Base-by-base conservation (phyloP, 768 basidiomycete species). In the Amanita phalloides region DNA sequence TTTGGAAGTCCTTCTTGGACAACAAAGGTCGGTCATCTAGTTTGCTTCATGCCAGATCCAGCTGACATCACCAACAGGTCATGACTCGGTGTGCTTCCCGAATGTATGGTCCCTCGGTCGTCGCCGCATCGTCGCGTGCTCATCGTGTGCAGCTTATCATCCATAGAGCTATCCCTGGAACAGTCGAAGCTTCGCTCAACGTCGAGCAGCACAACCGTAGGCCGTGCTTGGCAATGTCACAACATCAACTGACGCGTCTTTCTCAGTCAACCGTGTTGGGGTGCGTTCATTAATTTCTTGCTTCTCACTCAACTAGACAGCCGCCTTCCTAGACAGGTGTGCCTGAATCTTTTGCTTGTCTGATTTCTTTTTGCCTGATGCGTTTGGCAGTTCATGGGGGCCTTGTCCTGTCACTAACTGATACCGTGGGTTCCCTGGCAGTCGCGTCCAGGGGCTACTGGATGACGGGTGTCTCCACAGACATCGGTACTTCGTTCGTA, bases 391-490 rank as follows among this genome's bases (percentile, higher is more conserved):
- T 84, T 21, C 89, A 92, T 57, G 90, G 90, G 14, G 90, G 90
- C 20, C 74, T 92, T 35, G 77, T 91, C 56, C 64, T 87, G 61
- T 88, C 89, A 7, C 68, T 92, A 28, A 90, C 90, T 4, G 90
- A 91, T 64, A 90, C 88, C 11, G 65, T 91, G 14, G 89, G 90
- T 3, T 90, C 89, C 1, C 76, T 91, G 14, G 88, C 84, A n/a
- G 78, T 92, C 23, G 85, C 88, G 1, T 77, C 82, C 11, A 82
- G 82, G 56, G 90, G 90, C 2, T 82, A 89, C 7, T 92, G 70
- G 60, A 89, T 90, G 88, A 91, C 90, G 0, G 88, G 90, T 13
- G 88, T 91, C 8, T 89, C 86, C 2, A 88, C 87, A 3, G 89
- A 91, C 61, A 79, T 92, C 56, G 82, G 73, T 21, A 77, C 88